Evolutionary conservation across 2,329 filamentous ascomycete genomes (phyloP).

Genomic region (Calonectria crousiana): DNA sequence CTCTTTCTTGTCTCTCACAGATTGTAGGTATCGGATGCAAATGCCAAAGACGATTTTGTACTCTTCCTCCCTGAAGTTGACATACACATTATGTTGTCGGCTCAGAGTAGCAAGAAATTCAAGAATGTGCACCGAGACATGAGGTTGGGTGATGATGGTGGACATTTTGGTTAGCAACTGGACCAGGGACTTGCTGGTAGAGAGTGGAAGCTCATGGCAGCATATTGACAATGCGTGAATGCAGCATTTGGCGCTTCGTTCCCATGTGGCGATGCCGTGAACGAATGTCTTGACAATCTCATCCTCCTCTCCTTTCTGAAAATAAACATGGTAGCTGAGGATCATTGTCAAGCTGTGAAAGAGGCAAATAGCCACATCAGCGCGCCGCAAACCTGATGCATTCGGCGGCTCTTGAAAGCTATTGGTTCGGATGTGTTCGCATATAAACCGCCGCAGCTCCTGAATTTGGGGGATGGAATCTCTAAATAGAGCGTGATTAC

Average conservation of each 20-base stretch:
- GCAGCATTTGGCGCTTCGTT: conserved; percentile 89
- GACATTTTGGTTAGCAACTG: conserved; percentile 93
- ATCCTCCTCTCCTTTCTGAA: conserved; percentile 87
- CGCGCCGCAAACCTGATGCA: conserved; percentile 83
- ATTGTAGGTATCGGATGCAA: conserved; percentile 92
- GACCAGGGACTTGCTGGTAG: conserved; percentile 86
- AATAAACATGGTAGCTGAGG: conserved; percentile 89
- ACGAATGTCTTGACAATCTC: conserved; percentile 90
- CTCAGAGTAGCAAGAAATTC: conserved; percentile 95
- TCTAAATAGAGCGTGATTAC: conserved; percentile 88
- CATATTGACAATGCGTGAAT: conserved; percentile 96
- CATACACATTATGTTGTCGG: conserved; percentile 84
- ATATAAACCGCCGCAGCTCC: conserved; percentile 80
- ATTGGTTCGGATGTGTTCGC: conserved; percentile 84
- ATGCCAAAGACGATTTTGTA: conserved; percentile 96
- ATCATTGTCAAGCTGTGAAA: conserved; percentile 90
- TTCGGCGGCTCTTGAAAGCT: conserved; percentile 85
- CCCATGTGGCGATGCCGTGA: conserved; percentile 84
- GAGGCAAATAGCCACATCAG: conserved; percentile 89
- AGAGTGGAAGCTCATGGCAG: conserved; percentile 91
- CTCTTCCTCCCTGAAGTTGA: conserved; percentile 91
- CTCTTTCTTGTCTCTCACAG: conserved; percentile 77
- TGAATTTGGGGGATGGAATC: conserved; percentile 81
- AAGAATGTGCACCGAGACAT: conserved; percentile 92
- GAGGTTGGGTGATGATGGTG: conserved; percentile 92